Evolutionary conservation across 176 grass and related monocot genomes (phyloP), one percentile per base, ranked within the genome.

Genomic region (Musa itinerans): DNA sequence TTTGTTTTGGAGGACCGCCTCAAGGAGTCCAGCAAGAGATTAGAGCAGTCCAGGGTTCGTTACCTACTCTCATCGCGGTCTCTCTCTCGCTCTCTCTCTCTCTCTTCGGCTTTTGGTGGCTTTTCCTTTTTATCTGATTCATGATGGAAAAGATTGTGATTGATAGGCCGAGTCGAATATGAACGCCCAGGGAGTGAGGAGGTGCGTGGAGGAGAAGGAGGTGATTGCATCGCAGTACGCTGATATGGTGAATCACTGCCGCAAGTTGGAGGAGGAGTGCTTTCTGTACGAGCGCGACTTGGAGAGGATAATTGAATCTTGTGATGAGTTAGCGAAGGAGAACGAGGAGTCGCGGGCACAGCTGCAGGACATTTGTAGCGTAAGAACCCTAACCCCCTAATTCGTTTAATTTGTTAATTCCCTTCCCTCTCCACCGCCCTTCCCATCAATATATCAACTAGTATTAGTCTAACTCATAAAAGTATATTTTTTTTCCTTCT

Each of bases 241-340:
- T 54, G 75, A 89, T 2, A 61, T 91, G 82, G 72, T 80, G 70
- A 58, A 74, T 21, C 85, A 87, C 66, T 85, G 72, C 74, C 17
- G 75, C 27, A 91, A 85, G 71, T 69, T 87, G 80, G 85, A 93
- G 77, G 81, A 78, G 75, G 90, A 98, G 75, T 91, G 88, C 80
- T n/a, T 78, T 3, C 88, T 98, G 66, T 93, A 87, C 78, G 94
- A 98, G 86, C 90, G 88, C 1, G 94, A 98, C 71, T 88, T 91
- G 11, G 88, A 98, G 76, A 87, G 84, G 49, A 73, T 84, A 72
- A 89, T 93, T 88, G 94, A 93, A 72, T 86, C 94, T 17, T 90
- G 85, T 24, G 94, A 98, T 69, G 88, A 98, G 0, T 79, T 92
- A 17, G 88, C 82, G 65, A 84, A 69, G 80, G 94, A 93, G 82